Percentiles rank a stretch among this genome's conserved stretches.
Evolutionary conservation across 2,329 filamentous ascomycete species (phyloP).

Genomic region (Diaporthe sp.): DNA sequence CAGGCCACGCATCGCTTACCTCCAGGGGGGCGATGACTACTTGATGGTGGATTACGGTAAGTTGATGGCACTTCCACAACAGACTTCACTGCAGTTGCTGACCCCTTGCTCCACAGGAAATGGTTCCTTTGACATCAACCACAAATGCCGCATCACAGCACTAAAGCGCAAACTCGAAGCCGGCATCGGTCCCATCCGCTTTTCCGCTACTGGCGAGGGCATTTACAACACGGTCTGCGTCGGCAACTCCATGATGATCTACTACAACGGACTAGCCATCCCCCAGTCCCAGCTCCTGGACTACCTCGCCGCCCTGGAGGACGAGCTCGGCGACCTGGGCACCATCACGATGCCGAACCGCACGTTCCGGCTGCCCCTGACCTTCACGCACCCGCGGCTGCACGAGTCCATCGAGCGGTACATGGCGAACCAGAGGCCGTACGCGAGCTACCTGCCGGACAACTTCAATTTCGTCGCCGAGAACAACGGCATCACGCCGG

Average conservation of each 20-base stretch:
- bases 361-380: conserved; percentile 59
- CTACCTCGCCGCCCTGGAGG: conserved; percentile 54
- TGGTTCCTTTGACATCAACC: conserved; percentile 69
- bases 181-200: conserved; percentile 50
- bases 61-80: background rate
- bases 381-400: conserved; percentile 53
- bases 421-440: conserved; percentile 47
- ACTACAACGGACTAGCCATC: conserved; percentile 59
- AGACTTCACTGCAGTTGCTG: background rate
- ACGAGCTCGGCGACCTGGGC: conserved; percentile 55
- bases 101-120: conserved; percentile 49
- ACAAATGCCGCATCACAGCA: conserved; percentile 68
- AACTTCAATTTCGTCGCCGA: conserved; percentile 48
- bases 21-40: conserved; percentile 63
- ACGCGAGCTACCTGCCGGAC: conserved; percentile 50
- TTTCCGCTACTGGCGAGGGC: conserved; percentile 48
- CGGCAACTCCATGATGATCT: conserved; percentile 58
- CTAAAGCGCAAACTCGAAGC: conserved; percentile 62
- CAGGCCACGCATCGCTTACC: conserved; percentile 57
- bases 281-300: conserved; percentile 54
- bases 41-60: conserved; percentile 68
- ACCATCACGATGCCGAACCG: conserved; percentile 58
- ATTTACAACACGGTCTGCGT: conserved; percentile 67
- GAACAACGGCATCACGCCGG: conserved; percentile 52
- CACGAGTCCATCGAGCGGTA: conserved; percentile 47